Percentiles rank a stretch among this genome's conserved stretches.
These are phyloP conservation scores for Alternaria metachromatica DNA, from an alignment of 2,329 filamentous ascomycete genomes.

Conservation along the genomic window DNA sequence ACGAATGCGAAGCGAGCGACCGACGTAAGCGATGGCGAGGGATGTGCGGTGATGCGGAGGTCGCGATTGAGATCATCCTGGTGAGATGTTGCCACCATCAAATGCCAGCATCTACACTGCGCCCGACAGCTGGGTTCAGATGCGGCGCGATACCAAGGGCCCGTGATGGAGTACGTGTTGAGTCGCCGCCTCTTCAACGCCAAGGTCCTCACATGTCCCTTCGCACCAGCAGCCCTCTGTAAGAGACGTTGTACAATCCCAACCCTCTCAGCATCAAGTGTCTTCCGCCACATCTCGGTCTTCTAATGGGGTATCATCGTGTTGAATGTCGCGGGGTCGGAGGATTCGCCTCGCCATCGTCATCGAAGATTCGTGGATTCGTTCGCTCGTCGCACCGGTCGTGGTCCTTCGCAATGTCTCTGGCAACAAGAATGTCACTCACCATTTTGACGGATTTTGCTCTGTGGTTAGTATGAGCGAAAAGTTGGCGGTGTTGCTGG, in stretches of 20 bases:
- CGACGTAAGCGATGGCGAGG: not conserved
- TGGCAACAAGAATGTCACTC: conserved; percentile 25
- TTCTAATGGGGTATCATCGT: conserved; percentile 1
- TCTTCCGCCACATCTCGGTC: not conserved
- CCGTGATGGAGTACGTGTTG: not conserved
- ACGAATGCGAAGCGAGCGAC: conserved; percentile 13
- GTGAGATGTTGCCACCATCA: not conserved
- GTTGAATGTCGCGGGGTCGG: conserved; percentile 13
- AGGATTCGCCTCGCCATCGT: conserved; percentile 29
- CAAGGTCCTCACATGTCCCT: not conserved
- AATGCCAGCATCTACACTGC: not conserved
- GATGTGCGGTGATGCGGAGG: not conserved
- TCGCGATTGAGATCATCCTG: not conserved
- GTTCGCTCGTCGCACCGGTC: conserved; percentile 39
- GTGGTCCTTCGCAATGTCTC: conserved; percentile 4
- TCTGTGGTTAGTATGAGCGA: conserved; percentile 45
- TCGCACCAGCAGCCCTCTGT: not conserved
- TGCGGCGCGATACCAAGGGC: not conserved
- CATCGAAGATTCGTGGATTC: conserved; percentile 21
- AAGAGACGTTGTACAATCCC: not conserved
- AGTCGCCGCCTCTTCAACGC: not conserved
- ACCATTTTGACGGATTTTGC: conserved; percentile 52
- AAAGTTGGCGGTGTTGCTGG: conserved; percentile 45
- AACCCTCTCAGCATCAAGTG: not conserved
- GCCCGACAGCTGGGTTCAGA: not conserved